Percentiles rank a stretch among this genome's conserved stretches.
These are phyloP conservation scores for Apium graveolens DNA, from an alignment of 129 eudicot genomes.

Conservation along the genomic window DNA sequence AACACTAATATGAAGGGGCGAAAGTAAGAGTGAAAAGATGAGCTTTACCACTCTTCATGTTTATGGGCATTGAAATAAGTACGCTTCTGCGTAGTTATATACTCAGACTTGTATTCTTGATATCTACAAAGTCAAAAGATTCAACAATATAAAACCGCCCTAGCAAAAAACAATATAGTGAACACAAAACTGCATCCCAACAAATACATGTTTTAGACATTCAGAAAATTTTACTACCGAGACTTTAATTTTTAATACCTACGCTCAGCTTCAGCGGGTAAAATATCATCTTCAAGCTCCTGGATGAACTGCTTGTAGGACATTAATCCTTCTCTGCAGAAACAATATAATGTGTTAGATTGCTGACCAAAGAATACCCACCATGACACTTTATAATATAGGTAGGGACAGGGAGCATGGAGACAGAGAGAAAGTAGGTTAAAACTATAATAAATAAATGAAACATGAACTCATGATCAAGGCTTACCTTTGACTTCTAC, in stretches of 20 bases:
- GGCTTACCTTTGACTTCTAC: conserved; percentile 53
- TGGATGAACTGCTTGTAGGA: conserved; percentile 97
- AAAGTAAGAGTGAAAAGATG: background rate
- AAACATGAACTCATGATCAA: background rate
- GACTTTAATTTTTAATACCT: conserved; percentile 35
- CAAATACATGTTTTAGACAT: background rate
- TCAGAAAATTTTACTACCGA: background rate
- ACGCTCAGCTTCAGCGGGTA: conserved; percentile 95
- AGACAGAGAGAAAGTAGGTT: background rate
- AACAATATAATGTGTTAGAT: conserved; percentile 10
- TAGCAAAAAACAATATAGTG: background rate
- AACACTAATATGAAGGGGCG: background rate
- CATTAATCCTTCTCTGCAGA: conserved; percentile 92
- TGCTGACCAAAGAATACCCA: background rate
- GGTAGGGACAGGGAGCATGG: background rate
- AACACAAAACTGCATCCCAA: background rate
- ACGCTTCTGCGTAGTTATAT: conserved; percentile 84
- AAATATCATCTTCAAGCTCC: conserved; percentile 97
- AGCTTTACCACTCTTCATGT: conserved; percentile 80
- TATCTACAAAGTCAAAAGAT: conserved; percentile 39
- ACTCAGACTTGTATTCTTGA: conserved; percentile 93
- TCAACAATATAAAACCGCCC: background rate
- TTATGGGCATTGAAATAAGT: conserved; percentile 92
- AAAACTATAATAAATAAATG: background rate
- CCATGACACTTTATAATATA: background rate